Conservation (phyloP, 2,329 filamentous ascomycete species). For the Cordyceps militaris region DNA sequence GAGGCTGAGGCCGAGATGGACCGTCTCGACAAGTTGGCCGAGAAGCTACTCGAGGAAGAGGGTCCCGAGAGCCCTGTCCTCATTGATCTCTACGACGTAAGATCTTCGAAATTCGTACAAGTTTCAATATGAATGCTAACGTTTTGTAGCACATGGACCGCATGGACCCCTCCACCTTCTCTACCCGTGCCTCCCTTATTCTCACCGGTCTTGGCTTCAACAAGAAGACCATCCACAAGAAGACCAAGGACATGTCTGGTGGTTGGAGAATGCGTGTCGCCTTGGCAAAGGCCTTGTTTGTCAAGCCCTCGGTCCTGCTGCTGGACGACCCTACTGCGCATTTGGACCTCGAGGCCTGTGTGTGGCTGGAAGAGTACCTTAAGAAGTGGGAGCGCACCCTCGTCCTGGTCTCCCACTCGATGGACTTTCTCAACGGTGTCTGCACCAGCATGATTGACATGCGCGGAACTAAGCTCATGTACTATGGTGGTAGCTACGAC, state of each 20-base stretch:
- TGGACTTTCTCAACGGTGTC: slow-evolving; percentile 99
- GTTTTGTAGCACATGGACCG: slow-evolving; percentile 78
- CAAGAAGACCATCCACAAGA: slow-evolving; percentile 96
- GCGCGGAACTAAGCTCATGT: slow-evolving; percentile 78
- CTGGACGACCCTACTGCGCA: slow-evolving; percentile 98
- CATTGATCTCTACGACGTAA: slow-evolving; percentile 91
- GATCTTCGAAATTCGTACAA: slow-evolving; percentile 24
- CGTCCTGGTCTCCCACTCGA: slow-evolving; percentile 91
- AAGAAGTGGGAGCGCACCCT: slow-evolving; percentile 99
- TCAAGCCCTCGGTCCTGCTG: slow-evolving; percentile 90
- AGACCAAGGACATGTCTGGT: slow-evolving; percentile 99
- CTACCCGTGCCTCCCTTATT: slow-evolving; percentile 91
- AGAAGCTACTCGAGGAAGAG: slow-evolving; percentile 83
- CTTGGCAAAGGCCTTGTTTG: slow-evolving; percentile 93
- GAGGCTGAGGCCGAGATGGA: slow-evolving; percentile 93
- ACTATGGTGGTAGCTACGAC: slow-evolving; percentile 99
- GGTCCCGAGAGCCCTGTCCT: slow-evolving; percentile 86
- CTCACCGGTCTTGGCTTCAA: slow-evolving; percentile 99
- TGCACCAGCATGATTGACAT: slow-evolving; percentile 99
- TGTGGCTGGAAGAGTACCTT: slow-evolving; percentile 99
- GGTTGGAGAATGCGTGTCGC: slow-evolving; percentile 99
- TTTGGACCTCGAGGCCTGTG: slow-evolving; percentile 97
- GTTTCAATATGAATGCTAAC: slow-evolving; percentile 15
- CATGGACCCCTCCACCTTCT: slow-evolving; percentile 97
- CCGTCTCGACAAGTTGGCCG: slow-evolving; percentile 78